Percentiles rank a stretch among this genome's conserved stretches.
Evolutionary conservation across 164 flowering plant genomes (phyloP).

Genomic region (Saururus chinensis): DNA sequence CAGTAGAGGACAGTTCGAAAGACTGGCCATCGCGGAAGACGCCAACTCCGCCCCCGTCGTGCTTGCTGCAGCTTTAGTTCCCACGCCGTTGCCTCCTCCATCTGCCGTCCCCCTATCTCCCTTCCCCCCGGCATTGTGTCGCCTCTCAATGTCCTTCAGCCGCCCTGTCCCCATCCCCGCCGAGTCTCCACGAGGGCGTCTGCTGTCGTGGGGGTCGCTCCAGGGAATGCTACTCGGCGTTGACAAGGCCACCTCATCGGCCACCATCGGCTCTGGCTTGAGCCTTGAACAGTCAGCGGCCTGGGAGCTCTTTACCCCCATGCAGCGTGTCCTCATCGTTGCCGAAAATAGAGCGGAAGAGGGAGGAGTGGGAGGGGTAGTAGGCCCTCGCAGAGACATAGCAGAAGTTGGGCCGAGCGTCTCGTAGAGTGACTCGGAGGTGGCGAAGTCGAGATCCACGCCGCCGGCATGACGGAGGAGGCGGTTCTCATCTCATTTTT

Average conservation of each 20-base stretch:
- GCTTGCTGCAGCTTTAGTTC: not conserved
- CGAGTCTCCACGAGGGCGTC: constrained; percentile 13
- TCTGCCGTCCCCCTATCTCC: constrained; percentile 21
- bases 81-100: constrained; percentile 6
- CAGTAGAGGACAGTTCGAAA: too few relatives aligned
- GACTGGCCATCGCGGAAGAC: constrained; percentile 13
- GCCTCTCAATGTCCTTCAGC: constrained; percentile 56
- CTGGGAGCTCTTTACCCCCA: constrained; percentile 82
- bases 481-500: too few relatives aligned
- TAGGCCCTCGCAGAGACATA: too few relatives aligned
- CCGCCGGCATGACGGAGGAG: too few relatives aligned
- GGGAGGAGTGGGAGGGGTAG: too few relatives aligned
- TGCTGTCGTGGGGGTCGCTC: constrained; percentile 58
- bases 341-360: too few relatives aligned
- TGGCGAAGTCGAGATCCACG: too few relatives aligned
- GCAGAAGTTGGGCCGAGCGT: too few relatives aligned
- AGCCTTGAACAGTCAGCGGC: constrained; percentile 41
- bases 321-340: constrained; percentile 63
- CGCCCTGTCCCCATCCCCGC: constrained; percentile 37
- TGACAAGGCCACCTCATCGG: constrained; percentile 62
- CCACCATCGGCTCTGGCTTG: constrained; percentile 33
- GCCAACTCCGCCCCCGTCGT: not conserved
- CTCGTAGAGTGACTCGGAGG: too few relatives aligned
- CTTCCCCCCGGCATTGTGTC: constrained; percentile 33
- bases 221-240: constrained; percentile 63